Evolutionary conservation across 2,329 filamentous ascomycete genomes (phyloP), one percentile per base, ranked within the genome.

Genomic region (Colletotrichum phormii): DNA sequence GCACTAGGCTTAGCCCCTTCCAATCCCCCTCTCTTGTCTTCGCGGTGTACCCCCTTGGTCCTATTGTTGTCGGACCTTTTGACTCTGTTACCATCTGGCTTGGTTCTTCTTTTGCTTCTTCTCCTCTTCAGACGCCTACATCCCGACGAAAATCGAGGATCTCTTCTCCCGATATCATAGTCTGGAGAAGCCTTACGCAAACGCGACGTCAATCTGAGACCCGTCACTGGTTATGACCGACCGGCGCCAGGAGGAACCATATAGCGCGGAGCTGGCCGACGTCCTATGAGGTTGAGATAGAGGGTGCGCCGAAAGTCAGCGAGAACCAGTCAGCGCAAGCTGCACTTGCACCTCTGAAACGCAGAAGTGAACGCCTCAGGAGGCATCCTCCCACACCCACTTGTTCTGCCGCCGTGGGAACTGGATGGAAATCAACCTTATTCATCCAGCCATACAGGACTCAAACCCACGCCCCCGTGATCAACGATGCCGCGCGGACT

Each of bases 271-370:
- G 53, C 66, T 63, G 60, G 42, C 53, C 59, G 42, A 33, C 54
- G 22, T n/a, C 42, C n/a, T 37, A 60, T 69, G 35, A 57, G 15
- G 60, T 22, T 35, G 26, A 55, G 42, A 13, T 46, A 55, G 49
- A 57, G 37, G 49, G 18, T 70, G 59, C 54, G 55, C 58, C 46
- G 9, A 26, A 42, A 71, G 54, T 71, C 37, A 59, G 66, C 55
- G 31, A 60, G 42, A 71, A 60, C 67, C 71, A 71, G 60, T 73
- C 54, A 18, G 22, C 26, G 5, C 4, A 12, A 73, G 57, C 49
- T 72, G 58, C 62, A 57, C 67, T 65, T 67, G 67, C 71, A 59
- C 15, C 33, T 63, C 61, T 73, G 67, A 73, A 73, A 73, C 67
- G 67, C 58, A 72, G 67, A 73, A 61, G 22, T 55, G 71, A 73